Evolutionary conservation across 306 rosid species (phyloP).

Genomic region (Pachyrhizus erosus): DNA sequence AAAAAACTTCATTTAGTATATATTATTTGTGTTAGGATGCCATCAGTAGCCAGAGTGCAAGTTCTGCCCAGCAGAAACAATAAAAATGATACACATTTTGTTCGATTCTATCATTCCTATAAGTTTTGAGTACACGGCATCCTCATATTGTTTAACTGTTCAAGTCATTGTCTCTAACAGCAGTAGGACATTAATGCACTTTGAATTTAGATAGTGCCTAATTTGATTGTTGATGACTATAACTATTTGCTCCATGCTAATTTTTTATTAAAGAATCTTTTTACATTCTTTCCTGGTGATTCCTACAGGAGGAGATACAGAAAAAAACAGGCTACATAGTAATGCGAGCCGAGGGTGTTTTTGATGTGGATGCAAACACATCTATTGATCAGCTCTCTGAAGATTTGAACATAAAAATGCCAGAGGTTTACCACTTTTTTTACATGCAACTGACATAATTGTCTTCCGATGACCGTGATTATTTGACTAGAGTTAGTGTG

Average conservation of each 20-base stretch:
- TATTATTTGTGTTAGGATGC: not conserved
- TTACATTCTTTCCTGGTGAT: conserved; percentile 40
- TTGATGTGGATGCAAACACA: conserved; percentile 97
- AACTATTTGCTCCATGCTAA: conserved; percentile 25
- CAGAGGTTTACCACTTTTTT: conserved; percentile 68
- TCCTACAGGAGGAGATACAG: conserved; percentile 91
- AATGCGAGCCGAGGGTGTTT: conserved; percentile 96
- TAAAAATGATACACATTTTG: not conserved
- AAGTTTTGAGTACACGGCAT: not conserved
- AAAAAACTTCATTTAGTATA: not conserved
- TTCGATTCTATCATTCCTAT: not conserved
- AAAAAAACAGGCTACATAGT: conserved; percentile 98
- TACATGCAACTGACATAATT: conserved; percentile 10
- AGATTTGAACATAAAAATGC: conserved; percentile 91
- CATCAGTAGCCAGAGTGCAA: not conserved
- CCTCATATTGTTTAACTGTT: not conserved
- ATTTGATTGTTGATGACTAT: conserved; percentile 9
- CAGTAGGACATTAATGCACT: not conserved
- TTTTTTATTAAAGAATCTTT: not conserved
- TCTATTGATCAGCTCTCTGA: conserved; percentile 97
- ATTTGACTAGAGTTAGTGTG: not conserved
- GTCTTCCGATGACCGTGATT: conserved; percentile 25
- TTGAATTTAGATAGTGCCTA: conserved; percentile 14
- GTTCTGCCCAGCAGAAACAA: conserved; percentile 14
- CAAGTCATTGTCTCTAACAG: not conserved